Evolutionary conservation across 176 grass and related monocot species (phyloP).

Genomic region (Pharus latifolius): DNA sequence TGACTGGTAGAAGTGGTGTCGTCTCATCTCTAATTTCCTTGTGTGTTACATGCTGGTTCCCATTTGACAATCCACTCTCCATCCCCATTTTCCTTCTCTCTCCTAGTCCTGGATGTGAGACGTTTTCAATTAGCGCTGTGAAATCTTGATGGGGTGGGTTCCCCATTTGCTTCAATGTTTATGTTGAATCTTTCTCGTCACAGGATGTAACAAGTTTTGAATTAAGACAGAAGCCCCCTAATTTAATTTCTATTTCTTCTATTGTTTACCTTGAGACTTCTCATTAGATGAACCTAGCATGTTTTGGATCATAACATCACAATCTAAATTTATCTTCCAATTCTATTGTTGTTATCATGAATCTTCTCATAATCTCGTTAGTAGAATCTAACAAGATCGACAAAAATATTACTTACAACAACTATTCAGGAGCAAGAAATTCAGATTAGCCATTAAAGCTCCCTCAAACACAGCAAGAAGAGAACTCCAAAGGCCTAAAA

Average conservation of each 20-base stretch:
- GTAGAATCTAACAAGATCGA: too few relatives aligned
- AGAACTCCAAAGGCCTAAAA: background rate
- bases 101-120: background rate
- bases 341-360: too few relatives aligned
- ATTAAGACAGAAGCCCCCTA: background rate
- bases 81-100: conserved; percentile 1
- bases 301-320: background rate
- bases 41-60: background rate
- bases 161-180: background rate
- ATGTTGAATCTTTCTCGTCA: background rate
- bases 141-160: background rate
- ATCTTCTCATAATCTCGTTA: too few relatives aligned
- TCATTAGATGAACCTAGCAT: background rate
- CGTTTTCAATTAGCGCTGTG: background rate
- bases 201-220: background rate
- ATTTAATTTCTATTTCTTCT: conserved; percentile 7
- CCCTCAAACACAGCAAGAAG: background rate
- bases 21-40: conserved; percentile 44
- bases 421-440: background rate
- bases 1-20: conserved; percentile 47
- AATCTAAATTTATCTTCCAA: too few relatives aligned
- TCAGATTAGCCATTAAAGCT: background rate
- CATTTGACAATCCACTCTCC: background rate
- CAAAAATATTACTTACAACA: background rate
- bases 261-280: background rate